These are phyloP conservation scores for Coleophoma crateriformis DNA, from an alignment of 2,329 filamentous ascomycete genomes.

Conservation along the genomic window DNA sequence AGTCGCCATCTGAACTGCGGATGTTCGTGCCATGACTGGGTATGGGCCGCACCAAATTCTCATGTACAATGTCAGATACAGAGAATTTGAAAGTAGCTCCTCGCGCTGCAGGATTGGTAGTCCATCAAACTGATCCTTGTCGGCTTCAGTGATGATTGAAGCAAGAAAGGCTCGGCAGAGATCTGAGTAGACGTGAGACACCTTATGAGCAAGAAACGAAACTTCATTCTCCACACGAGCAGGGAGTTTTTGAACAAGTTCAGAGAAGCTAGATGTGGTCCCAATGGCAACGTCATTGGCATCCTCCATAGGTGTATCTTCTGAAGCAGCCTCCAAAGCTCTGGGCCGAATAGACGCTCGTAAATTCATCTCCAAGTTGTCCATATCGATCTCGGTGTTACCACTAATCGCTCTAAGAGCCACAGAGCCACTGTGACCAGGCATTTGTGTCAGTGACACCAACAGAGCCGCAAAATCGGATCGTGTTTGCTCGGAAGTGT, in stretches of 20 bases:
- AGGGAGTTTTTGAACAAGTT: slow-evolving; percentile 20
- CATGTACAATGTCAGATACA: slow-evolving; percentile 72
- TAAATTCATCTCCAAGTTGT: slow-evolving; percentile 69
- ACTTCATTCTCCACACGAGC: slow-evolving; percentile 31
- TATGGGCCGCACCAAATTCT: slow-evolving; percentile 69
- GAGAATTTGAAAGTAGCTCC: slow-evolving; percentile 51
- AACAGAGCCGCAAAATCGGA: slow-evolving; percentile 61
- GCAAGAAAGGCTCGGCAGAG: slow-evolving; percentile 54
- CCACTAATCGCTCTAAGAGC: slow-evolving; percentile 63
- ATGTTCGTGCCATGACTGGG: slow-evolving; percentile 61
- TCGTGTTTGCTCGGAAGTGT: slow-evolving; percentile 50
- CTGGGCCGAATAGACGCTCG: slow-evolving; percentile 62
- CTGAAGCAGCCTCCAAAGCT: slow-evolving; percentile 42
- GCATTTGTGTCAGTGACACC: slow-evolving; percentile 58
- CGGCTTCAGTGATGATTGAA: slow-evolving; percentile 39
- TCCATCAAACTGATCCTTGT: slow-evolving; percentile 34
- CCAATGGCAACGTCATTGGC: slow-evolving; percentile 15
- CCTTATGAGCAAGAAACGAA: slow-evolving; percentile 46
- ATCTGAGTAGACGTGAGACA: slow-evolving; percentile 49
- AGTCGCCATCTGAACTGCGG: slow-evolving; percentile 63
- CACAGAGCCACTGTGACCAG: slow-evolving; percentile 52
- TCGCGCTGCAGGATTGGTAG: slow-evolving; percentile 48
- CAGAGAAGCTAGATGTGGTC: slow-evolving; percentile 23
- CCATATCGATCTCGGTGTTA: slow-evolving; percentile 60
- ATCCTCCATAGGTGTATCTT: slow-evolving; percentile 47